phyloP scores from a whole-genome alignment of 164 flowering plant genomes.

The Pachysandra terminalis region DNA sequence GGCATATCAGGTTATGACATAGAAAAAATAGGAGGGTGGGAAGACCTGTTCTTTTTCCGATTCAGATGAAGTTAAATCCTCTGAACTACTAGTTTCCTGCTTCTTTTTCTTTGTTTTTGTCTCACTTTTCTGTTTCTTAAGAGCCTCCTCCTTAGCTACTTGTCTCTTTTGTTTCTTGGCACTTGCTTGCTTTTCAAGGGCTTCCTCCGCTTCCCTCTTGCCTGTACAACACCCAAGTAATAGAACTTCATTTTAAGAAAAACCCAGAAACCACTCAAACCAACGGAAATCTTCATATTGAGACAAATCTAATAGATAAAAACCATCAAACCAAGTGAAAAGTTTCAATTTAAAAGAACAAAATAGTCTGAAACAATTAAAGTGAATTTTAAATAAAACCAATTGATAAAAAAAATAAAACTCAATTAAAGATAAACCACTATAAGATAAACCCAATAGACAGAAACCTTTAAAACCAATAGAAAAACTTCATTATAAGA shows the following conservation, averaged over 20 bases:
- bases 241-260: neutral
- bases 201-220: slow-evolving; percentile 62
- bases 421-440: neutral
- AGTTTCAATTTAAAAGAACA: too few relatives aligned
- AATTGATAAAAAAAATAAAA: neutral
- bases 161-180: slow-evolving; percentile 56
- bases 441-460: neutral
- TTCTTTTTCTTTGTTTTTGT: slow-evolving; percentile 33
- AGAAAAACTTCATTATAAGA: neutral
- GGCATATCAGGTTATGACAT: too few relatives aligned
- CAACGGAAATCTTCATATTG: too few relatives aligned
- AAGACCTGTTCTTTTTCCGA: slow-evolving; percentile 31
- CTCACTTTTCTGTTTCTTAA: slow-evolving; percentile 28
- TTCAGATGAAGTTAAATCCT: slow-evolving; percentile 37
- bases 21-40: too few relatives aligned
- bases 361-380: too few relatives aligned
- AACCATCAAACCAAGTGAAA: too few relatives aligned
- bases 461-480: neutral
- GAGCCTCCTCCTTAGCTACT: slow-evolving; percentile 24
- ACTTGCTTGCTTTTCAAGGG: slow-evolving; percentile 33
- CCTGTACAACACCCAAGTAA: neutral
- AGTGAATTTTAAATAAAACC: neutral
- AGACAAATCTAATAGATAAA: too few relatives aligned
- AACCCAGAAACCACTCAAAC: too few relatives aligned
- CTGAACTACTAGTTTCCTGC: slow-evolving; percentile 39